Percentiles rank a stretch among this genome's conserved stretches.
Evolutionary conservation across 2,329 filamentous ascomycete genomes (phyloP).

Genomic region (Pyrenochaeta sp.): DNA sequence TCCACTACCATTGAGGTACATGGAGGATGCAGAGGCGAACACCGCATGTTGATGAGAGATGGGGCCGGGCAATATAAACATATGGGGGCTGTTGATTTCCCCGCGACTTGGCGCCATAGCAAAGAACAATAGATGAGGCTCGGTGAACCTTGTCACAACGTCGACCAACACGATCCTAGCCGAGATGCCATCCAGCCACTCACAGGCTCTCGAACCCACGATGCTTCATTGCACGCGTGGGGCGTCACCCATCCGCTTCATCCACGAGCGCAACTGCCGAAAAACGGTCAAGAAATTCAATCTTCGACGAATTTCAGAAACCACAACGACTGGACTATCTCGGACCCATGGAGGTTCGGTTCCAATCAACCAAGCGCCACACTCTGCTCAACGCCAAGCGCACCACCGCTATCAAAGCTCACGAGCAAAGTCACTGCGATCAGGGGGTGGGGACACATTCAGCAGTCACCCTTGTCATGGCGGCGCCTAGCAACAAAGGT

Average conservation of each 20-base stretch:
- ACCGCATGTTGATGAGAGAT: constrained; percentile 1
- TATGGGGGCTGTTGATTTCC: constrained; percentile 8
- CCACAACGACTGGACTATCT: not conserved
- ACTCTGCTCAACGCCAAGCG: not conserved
- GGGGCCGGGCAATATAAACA: constrained; percentile 12
- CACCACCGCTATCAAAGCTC: not conserved
- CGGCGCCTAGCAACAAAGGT: not conserved
- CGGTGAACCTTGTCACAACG: constrained; percentile 16
- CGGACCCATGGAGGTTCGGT: constrained; percentile 1
- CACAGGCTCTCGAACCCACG: not conserved
- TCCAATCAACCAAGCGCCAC: not conserved
- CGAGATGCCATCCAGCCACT: constrained; percentile 1
- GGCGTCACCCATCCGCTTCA: constrained; percentile 3
- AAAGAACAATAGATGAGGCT: constrained; percentile 20
- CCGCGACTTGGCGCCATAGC: constrained; percentile 22
- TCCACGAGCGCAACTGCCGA: constrained; percentile 13
- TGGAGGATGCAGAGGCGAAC: not conserved
- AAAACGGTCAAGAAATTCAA: constrained; percentile 9
- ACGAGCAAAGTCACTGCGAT: not conserved
- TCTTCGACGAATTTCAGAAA: constrained; percentile 5
- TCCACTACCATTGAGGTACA: not conserved
- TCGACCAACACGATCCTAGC: constrained; percentile 7
- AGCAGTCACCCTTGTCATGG: not conserved
- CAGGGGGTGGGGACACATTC: no score
- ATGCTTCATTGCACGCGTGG: constrained; percentile 3